Evolutionary conservation across 495 filamentous ascomycete genomes (phyloP), one percentile per base, ranked within the genome.

Genomic region (Penicillium herquei): DNA sequence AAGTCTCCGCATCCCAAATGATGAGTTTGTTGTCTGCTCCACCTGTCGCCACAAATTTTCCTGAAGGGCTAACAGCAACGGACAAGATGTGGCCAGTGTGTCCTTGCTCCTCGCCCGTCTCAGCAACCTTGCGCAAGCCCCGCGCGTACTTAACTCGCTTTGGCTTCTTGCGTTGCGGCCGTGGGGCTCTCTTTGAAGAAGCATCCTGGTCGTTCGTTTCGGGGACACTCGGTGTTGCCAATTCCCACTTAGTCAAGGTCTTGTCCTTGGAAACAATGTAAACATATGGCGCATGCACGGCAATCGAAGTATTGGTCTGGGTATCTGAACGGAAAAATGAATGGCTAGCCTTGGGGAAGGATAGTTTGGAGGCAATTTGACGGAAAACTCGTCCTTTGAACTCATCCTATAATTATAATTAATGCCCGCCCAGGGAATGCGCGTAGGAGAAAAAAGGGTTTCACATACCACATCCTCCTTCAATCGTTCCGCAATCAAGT

Each of bases 201-300:
- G 79, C 81, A 49, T 84, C 81, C 10, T 73, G 70, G 41, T 65
- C 54, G 6, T 64, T 46, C 12, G 70, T 63, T 41, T 64, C 65
- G 9, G 66, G 46, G 26, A 55, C 49, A 51, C 18, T 59, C 7
- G 78, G 81, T 39, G 70, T 64, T 13, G 78, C 73, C 54, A 96
- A 70, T 68, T 89, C 84, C 92, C 94, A 98, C 67, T 98, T 97
- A 54, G 86, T 86, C 48, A 98, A 72, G 41, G 79, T 83, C 50
- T 86, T 76, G 73, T 98, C 92, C 72, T 96, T 96, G 6, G 85
- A 84, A 17, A 92, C 88, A 31, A 89, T 94, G 69, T 96, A 98
- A 40, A 84, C 84, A 65, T 88, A 89, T 0, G 90, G 90, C 9
- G 87, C 70, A 67, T 88, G 87, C 31, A 85, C 74, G 30, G 93